Base-by-base conservation (phyloP, 148 eudicot genomes). In the Arctostaphylos glauca region DNA sequence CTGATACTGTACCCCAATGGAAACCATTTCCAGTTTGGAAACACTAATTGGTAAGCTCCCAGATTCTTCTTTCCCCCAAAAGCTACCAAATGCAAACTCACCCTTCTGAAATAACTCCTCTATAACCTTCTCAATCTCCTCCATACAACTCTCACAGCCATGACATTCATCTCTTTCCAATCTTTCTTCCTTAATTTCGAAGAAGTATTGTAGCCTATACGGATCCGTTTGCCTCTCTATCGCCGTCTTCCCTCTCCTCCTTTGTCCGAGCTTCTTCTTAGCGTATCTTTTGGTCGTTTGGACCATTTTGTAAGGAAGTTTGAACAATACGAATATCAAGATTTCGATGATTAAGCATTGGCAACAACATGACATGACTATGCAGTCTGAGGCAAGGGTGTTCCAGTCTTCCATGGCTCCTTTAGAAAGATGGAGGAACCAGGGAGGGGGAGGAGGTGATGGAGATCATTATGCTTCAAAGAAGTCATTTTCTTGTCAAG, bases 71-170 rank as follows among this genome's bases (percentile, higher is more conserved):
- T 85, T 88, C 16, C 92, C 91, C 97, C 98, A 94, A 87, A 96
- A 96, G 81, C 98, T 96, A 41, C 99, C 99, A 85, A 96, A 96
- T 85, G 88, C 93, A 89, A 92, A 94, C 85, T 90, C 94, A 31
- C 98, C 97, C 70, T 84, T 88, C n/a, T 56, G 73, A 70, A 90
- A 86, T 76, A 96, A 86, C 62, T 87, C 97, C 73, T 85, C 94
- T 74, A 96, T 85, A 9, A 87, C 98, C 79, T 88, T 88, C 75
- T 94, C 98, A 78, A 91, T 91, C 85, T 94, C 98, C 18, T 86
- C 90, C 88, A 88, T 88, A 23, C 95, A 89, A 72, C 75, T 5
- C 14, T 76, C 76, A 78, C 48, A 77, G 47, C 50, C 81, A 83
- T 60, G 44, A 56, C 64, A 82, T 19, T 82, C 84, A 23, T 74